Conservation (phyloP, 139 green algal species). For the Chlamydomonas applanata region DNA sequence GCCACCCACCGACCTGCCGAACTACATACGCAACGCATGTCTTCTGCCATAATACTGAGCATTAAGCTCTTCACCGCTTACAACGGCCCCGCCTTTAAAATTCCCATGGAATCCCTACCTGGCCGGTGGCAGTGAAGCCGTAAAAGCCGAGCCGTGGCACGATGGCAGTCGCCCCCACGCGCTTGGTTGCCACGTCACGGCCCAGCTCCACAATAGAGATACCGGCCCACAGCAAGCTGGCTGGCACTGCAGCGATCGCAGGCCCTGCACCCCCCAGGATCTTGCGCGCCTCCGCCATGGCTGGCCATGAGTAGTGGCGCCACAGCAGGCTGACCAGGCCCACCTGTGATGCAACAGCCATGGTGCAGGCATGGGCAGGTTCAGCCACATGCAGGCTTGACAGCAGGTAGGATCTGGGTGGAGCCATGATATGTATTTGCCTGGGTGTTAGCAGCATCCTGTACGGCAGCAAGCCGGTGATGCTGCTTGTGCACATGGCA, state of each 20-base stretch:
- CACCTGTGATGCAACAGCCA: no score
- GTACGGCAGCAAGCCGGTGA: no score
- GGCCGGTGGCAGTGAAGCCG: conserved; percentile 44
- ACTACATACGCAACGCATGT: neutral
- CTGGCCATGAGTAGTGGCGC: conserved; percentile 69
- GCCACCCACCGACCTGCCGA: neutral
- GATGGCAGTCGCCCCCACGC: conserved; percentile 37
- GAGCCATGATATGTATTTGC: no score
- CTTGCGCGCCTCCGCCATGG: conserved; percentile 70
- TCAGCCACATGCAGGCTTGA: no score
- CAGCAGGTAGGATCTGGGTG: no score
- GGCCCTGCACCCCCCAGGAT: conserved; percentile 75
- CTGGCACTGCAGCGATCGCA: conserved; percentile 66
- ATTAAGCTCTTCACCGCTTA: no score
- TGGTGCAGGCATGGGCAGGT: no score
- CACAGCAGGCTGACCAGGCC: conserved; percentile 44
- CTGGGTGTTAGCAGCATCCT: no score
- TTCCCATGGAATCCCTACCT: conserved; percentile 27
- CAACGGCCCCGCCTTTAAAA: neutral
- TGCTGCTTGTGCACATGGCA: no score
- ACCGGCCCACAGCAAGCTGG: conserved; percentile 73
- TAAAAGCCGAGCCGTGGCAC: conserved; percentile 64
- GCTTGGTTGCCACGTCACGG: conserved; percentile 48
- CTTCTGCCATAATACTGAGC: no score
- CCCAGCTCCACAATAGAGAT: conserved; percentile 60